These are phyloP conservation scores for Botrytis squamosa DNA, from an alignment of 2,329 filamentous ascomycete genomes.

Conservation along the genomic window DNA sequence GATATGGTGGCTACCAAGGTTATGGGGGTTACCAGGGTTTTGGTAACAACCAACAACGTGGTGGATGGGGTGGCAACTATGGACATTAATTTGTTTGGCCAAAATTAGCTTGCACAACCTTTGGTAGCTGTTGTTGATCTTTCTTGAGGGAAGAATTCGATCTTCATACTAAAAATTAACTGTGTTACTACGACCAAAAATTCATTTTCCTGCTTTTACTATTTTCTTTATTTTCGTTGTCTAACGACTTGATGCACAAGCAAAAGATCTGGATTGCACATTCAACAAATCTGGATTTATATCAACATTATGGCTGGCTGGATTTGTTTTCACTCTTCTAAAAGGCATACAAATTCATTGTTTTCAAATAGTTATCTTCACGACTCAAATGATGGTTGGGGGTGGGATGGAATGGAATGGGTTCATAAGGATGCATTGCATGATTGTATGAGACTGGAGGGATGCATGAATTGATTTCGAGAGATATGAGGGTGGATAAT, in stretches of 20 bases:
- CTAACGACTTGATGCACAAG: slow-evolving; percentile 17
- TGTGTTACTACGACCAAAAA: slow-evolving; percentile 21
- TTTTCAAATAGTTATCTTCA: slow-evolving; percentile 25
- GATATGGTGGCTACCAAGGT: slow-evolving; percentile 46
- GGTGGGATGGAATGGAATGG: slow-evolving; percentile 18
- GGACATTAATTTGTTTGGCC: slow-evolving; percentile 20
- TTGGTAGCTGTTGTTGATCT: slow-evolving; percentile 8
- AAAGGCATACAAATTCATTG: slow-evolving; percentile 20
- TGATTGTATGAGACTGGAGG: slow-evolving; percentile 17
- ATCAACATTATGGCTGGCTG: slow-evolving; percentile 17
- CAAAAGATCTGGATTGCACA: slow-evolving; percentile 19
- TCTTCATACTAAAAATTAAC: slow-evolving; percentile 16
- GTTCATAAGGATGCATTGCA: slow-evolving; percentile 18
- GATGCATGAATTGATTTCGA: slow-evolving; percentile 15
- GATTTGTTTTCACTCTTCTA: slow-evolving; percentile 16
- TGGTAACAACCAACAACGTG: slow-evolving; percentile 44
- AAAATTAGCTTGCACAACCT: slow-evolving; percentile 16
- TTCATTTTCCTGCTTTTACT: slow-evolving; percentile 16
- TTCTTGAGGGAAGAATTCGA: neutral
- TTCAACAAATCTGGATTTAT: slow-evolving; percentile 21
- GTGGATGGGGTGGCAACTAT: slow-evolving; percentile 51
- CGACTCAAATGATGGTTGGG: slow-evolving; percentile 20
- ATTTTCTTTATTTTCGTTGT: slow-evolving; percentile 20
- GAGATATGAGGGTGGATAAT: slow-evolving; percentile 9
- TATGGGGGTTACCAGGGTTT: slow-evolving; percentile 42